Base-by-base conservation (phyloP, 306 rosid genomes). In the Hippophae tibetana region DNA sequence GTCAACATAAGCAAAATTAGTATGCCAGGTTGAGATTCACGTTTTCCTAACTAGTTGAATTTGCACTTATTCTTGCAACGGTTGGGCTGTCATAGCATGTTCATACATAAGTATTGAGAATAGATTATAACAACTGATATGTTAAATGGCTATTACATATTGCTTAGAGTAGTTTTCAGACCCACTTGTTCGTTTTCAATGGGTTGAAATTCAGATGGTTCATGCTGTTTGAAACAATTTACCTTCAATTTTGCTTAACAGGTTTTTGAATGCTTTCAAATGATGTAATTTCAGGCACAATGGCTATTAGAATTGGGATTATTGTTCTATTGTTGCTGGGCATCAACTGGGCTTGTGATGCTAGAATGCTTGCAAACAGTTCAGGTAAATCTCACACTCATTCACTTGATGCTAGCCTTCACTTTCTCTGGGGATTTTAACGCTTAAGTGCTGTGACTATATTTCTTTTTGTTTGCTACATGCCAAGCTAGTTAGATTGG, bases 271-370 rank as follows among this genome's bases (percentile, higher is more conserved):
- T 43, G 43, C 42, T 5, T 59, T 57, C 3, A 54, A 42, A 62
- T 50, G 9, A 23, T 57, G 60, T 47, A 41, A 53, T 51, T 60
- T 54, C 68, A 83, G 90, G 79, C 49, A 72, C 14, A 54, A 85
- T 89, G 92, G 78, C 70, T 62, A 56, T 18, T 71, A 76, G 83
- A 72, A 54, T 69, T 68, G 86, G 87, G 71, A 8, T 85, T 12
- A 56, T 85, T 7, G 59, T 89, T 74, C 70, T 86, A 26, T 57
- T 79, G 61, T 38, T 83, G 59, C 57, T 85, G 62, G 79, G 71
- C 68, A 78, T 77, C 68, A 64, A 78, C 64, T 85, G 84, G 83
- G 65, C 57, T 60, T 79, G 85, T 75, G 76, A 77, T 65, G 82
- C 90, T 63, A 77, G 75, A 64, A 65, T 62, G 13, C 50, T 61